phyloP scores from a whole-genome alignment of 768 basidiomycete species.

The Auricularia sp. region DNA sequence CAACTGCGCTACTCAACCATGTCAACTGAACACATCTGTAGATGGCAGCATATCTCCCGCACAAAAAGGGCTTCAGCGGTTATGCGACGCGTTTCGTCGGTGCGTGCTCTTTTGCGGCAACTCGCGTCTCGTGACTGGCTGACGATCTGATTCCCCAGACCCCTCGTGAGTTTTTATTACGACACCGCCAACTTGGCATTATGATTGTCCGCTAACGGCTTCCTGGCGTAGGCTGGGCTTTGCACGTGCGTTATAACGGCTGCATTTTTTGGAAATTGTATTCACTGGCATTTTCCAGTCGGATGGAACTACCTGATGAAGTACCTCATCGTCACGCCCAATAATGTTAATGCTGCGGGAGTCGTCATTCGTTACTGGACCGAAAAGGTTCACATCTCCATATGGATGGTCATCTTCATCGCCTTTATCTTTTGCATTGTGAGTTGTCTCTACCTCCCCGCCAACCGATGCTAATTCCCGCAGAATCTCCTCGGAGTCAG shows the following conservation, averaged over 20 bases:
- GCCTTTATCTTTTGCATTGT: constrained; percentile 32
- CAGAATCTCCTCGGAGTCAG: constrained; percentile 54
- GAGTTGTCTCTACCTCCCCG: not conserved
- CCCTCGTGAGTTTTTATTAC: constrained; percentile 30
- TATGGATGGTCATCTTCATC: constrained; percentile 62
- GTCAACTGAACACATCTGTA: constrained; percentile 23
- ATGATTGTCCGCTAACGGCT: not conserved
- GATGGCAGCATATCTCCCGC: constrained; percentile 37
- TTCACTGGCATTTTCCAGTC: not conserved
- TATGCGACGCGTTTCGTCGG: constrained; percentile 51
- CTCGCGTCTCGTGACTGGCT: not conserved
- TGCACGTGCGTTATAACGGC: constrained; percentile 25
- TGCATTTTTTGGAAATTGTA: not conserved
- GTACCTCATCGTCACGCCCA: constrained; percentile 48
- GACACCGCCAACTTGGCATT: not conserved
- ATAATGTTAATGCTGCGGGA: constrained; percentile 55
- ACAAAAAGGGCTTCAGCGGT: constrained; percentile 29
- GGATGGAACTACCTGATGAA: constrained; percentile 38
- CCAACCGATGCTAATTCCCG: constrained; percentile 2
- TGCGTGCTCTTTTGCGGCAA: not conserved
- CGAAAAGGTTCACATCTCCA: constrained; percentile 27
- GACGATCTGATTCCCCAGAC: constrained; percentile 23
- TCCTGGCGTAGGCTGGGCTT: constrained; percentile 34
- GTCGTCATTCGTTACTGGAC: constrained; percentile 42
- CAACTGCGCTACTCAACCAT: constrained; percentile 9